Evolutionary conservation across 164 flowering plant genomes (phyloP).

Genomic region (Nelumbo lutea): DNA sequence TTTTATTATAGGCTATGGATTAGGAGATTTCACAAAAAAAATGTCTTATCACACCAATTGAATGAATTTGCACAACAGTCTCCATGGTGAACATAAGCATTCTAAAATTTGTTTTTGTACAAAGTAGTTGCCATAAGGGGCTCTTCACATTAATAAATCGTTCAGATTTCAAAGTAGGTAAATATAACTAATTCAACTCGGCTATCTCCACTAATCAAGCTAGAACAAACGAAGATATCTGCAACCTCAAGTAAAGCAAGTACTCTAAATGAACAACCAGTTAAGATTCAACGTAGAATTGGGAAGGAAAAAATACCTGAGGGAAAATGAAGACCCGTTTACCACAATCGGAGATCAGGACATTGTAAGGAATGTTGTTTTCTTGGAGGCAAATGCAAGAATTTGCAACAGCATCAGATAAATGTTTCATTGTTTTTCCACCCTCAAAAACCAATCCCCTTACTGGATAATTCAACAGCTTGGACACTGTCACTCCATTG

Average conservation of each 20-base stretch:
- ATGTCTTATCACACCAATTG: too few species aligned
- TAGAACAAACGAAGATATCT: too few species aligned
- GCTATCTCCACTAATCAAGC: too few species aligned
- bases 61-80: too few species aligned
- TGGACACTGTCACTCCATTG: conserved; percentile 41
- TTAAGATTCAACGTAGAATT: background rate
- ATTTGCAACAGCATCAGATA: conserved; percentile 54
- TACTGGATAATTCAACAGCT: conserved; percentile 67
- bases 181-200: too few species aligned
- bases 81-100: too few species aligned
- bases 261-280: background rate
- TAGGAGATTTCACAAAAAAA: too few species aligned
- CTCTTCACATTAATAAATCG: too few species aligned
- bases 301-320: conserved; percentile 45
- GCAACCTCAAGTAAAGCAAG: background rate
- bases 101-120: too few species aligned
- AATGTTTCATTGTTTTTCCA: conserved; percentile 42
- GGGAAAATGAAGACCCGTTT: conserved; percentile 61
- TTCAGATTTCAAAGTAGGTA: too few species aligned
- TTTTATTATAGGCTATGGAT: too few species aligned
- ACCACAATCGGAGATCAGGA: conserved; percentile 72
- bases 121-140: too few species aligned
- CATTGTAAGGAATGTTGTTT: conserved; percentile 73
- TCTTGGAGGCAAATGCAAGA: conserved; percentile 69
- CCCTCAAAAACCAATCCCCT: conserved; percentile 73